Percentiles rank a stretch among this genome's conserved stretches.
Evolutionary conservation across 2,329 filamentous ascomycete genomes (phyloP).

Genomic region (Diaporthe destruens): DNA sequence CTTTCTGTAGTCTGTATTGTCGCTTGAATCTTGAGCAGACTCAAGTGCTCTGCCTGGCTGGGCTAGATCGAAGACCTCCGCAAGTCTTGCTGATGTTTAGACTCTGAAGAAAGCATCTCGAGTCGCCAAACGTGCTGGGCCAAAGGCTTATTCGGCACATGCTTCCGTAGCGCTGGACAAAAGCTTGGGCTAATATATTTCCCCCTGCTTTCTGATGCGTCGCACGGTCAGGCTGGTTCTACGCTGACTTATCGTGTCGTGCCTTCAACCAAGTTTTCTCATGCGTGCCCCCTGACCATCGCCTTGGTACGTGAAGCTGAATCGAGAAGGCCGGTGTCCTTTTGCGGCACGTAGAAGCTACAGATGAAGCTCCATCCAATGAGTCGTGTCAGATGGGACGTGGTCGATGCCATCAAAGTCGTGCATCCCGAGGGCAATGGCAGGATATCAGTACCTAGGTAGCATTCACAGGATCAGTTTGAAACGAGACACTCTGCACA

Average conservation of each 20-base stretch:
- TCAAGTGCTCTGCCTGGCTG: neutral
- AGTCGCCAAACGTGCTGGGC: neutral
- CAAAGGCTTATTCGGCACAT: neutral
- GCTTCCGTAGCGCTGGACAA: neutral
- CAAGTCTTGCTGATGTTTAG: neutral
- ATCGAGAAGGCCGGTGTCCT: neutral
- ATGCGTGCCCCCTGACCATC: neutral
- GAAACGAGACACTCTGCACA: neutral
- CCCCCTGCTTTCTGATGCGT: neutral
- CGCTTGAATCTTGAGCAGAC: neutral
- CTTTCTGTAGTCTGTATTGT: too few relatives aligned
- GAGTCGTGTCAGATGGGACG: neutral
- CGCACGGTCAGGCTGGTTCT: neutral
- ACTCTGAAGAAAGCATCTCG: neutral
- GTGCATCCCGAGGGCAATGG: neutral
- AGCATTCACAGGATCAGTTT: neutral
- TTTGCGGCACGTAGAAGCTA: rapidly evolving
- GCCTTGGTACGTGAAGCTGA: neutral
- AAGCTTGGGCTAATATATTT: neutral
- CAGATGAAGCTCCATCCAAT: neutral
- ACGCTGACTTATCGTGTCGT: neutral
- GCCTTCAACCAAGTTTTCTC: neutral
- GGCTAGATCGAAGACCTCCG: too few relatives aligned
- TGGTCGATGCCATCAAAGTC: neutral
- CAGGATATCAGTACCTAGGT: neutral